These are phyloP conservation scores for Globisporangium irregulare DNA, from an alignment of 352 stramenopile species.

Conservation along the genomic window DNA sequence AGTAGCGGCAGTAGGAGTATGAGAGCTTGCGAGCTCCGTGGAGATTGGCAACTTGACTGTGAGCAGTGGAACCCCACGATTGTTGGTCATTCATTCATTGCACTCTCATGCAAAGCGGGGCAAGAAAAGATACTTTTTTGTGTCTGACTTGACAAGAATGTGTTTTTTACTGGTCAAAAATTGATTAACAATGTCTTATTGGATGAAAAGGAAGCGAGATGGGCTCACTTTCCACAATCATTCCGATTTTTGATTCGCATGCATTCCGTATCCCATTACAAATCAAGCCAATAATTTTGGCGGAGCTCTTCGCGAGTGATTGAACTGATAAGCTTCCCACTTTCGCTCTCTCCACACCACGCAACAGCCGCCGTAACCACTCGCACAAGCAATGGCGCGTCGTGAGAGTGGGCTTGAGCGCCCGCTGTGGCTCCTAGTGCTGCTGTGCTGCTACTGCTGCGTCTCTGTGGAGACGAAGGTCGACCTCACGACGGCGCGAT, in stretches of 20 bases:
- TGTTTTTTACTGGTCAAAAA: constrained; percentile 3
- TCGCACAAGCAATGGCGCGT: not conserved
- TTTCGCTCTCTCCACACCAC: not conserved
- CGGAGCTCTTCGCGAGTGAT: not conserved
- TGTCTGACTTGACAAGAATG: not conserved
- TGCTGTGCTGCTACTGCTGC: not conserved
- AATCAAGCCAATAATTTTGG: not conserved
- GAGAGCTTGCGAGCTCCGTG: not conserved
- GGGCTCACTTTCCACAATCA: not conserved
- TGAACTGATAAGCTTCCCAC: not conserved
- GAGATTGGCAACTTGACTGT: not conserved
- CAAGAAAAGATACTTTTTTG: not conserved
- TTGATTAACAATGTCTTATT: not conserved
- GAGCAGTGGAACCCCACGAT: not conserved
- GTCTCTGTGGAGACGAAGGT: not conserved
- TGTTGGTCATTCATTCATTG: not conserved
- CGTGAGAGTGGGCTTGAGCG: not conserved
- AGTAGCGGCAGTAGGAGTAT: not conserved
- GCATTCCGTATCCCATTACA: not conserved
- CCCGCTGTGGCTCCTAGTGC: not conserved
- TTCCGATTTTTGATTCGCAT: constrained; percentile 1
- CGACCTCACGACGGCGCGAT: constrained; percentile 13
- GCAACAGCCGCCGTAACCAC: not conserved
- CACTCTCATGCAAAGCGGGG: not conserved
- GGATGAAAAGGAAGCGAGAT: constrained; percentile 6